Conservation (phyloP, 139 green algal genomes). For the Tetradesmus lagerheimii region DNA sequence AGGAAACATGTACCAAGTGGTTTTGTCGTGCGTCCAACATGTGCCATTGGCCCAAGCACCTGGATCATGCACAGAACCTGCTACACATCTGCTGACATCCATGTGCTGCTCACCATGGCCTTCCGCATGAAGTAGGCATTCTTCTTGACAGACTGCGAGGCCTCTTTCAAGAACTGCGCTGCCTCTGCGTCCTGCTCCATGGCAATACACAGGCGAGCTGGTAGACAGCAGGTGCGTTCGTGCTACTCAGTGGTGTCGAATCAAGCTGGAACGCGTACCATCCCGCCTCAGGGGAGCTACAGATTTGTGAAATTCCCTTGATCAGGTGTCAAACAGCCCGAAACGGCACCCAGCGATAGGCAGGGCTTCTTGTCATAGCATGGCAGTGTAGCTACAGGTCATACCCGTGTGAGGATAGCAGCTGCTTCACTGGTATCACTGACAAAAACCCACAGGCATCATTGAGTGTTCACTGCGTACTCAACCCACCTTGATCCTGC, state of each 20-base stretch:
- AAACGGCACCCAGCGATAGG: neutral
- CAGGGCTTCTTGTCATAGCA: neutral
- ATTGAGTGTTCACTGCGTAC: too few relatives aligned
- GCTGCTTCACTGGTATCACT: too few relatives aligned
- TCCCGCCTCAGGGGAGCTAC: neutral
- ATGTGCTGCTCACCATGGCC: constrained; percentile 80
- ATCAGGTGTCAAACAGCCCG: neutral
- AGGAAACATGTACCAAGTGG: too few relatives aligned
- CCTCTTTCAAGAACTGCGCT: constrained; percentile 77
- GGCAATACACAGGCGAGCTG: neutral
- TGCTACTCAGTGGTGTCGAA: neutral
- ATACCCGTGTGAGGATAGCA: neutral
- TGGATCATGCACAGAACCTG: constrained; percentile 1
- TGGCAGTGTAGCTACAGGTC: neutral
- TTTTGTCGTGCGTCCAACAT: neutral
- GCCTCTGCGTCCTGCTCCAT: constrained; percentile 67
- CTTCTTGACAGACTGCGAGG: constrained; percentile 78
- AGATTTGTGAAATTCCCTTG: neutral
- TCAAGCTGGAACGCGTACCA: neutral
- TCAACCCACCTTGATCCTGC: neutral
- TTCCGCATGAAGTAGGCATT: constrained; percentile 89
- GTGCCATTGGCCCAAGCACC: neutral
- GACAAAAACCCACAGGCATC: too few relatives aligned
- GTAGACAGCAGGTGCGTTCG: neutral
- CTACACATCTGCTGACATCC: too few relatives aligned